phyloP scores from a whole-genome alignment of 2,329 filamentous ascomycete species.

The Bipolaris victoriae region DNA sequence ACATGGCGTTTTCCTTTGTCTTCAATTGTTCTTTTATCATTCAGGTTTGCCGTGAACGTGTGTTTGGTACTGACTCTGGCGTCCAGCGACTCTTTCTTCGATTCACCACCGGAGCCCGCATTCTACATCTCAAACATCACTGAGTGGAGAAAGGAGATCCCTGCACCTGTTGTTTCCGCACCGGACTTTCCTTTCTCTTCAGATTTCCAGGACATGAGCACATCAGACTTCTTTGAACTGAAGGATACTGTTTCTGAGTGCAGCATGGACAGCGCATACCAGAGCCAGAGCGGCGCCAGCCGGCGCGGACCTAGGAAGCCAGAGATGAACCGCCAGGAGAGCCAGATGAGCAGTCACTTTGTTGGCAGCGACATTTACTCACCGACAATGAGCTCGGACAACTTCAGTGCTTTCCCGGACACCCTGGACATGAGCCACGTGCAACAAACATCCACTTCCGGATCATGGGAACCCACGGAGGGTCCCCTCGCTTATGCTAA shows the following conservation, averaged over 20 bases:
- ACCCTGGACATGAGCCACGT: conserved; percentile 45
- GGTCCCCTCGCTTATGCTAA: conserved; percentile 47
- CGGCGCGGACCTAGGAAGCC: conserved; percentile 37
- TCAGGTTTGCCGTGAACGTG: conserved; percentile 23
- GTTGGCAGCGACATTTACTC: conserved; percentile 44
- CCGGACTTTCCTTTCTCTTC: conserved; percentile 45
- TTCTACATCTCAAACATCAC: conserved; percentile 49
- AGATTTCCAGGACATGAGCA: conserved; percentile 45
- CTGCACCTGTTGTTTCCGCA: conserved; percentile 40
- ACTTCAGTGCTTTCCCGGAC: conserved; percentile 41
- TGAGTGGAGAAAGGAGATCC: conserved; percentile 51
- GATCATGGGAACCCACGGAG: conserved; percentile 41
- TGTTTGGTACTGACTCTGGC: conserved; percentile 45
- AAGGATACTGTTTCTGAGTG: conserved; percentile 50
- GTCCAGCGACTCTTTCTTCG: conserved; percentile 50
- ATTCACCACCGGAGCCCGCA: conserved; percentile 42
- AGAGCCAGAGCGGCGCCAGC: conserved; percentile 49
- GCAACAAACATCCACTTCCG: conserved; percentile 37
- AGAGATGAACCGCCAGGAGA: conserved; percentile 41
- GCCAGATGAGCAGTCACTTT: conserved; percentile 39
- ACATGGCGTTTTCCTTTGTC: conserved; percentile 47
- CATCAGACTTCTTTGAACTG: conserved; percentile 42
- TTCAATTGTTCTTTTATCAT: conserved; percentile 18
- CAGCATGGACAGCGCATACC: conserved; percentile 53
- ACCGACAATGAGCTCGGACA: conserved; percentile 46